A percentile compares a stretch with the other conserved stretches of the same genome.
Evolutionary conservation across 176 grass and related monocot species (phyloP).

Genomic region (Cymbopogon citratus): DNA sequence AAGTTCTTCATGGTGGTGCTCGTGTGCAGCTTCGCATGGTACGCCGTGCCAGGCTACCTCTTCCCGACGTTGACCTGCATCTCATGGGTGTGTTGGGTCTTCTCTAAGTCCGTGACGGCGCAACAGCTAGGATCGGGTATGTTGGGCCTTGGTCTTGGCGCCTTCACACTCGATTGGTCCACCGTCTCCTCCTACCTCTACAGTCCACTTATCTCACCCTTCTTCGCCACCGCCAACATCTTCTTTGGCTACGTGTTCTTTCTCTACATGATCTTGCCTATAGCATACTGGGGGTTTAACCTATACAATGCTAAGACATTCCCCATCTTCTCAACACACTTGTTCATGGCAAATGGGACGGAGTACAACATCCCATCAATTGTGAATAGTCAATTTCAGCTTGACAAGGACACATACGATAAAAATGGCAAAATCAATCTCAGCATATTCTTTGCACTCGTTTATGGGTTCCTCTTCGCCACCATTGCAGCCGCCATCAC

Average conservation of each 20-base stretch:
- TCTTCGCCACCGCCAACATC: slow-evolving; percentile 74
- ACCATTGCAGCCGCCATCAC: slow-evolving; percentile 60
- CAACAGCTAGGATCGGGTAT: slow-evolving; percentile 81
- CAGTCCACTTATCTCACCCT: slow-evolving; percentile 74
- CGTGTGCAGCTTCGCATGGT: slow-evolving; percentile 69
- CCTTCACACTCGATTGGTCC: slow-evolving; percentile 80
- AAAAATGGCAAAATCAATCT: slow-evolving; percentile 52
- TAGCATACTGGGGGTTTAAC: slow-evolving; percentile 57
- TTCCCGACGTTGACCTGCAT: slow-evolving; percentile 58
- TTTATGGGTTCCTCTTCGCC: slow-evolving; percentile 65
- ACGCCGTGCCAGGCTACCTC: slow-evolving; percentile 61
- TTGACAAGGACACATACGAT: slow-evolving; percentile 36
- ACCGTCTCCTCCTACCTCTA: slow-evolving; percentile 61
- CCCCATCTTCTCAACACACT: slow-evolving; percentile 63
- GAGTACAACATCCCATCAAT: slow-evolving; percentile 44
- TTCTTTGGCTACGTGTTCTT: slow-evolving; percentile 51
- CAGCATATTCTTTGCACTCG: slow-evolving; percentile 59
- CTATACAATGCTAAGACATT: slow-evolving; percentile 61
- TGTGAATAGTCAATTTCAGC: slow-evolving; percentile 51
- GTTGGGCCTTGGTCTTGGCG: slow-evolving; percentile 53
- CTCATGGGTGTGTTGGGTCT: slow-evolving; percentile 83
- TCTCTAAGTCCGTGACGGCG: slow-evolving; percentile 68
- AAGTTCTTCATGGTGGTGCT: slow-evolving; percentile 84
- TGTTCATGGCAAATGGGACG: slow-evolving; percentile 58
- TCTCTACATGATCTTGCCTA: slow-evolving; percentile 47